Conservation (phyloP, 2,329 filamentous ascomycete genomes). For the Colletotrichum filicis region DNA sequence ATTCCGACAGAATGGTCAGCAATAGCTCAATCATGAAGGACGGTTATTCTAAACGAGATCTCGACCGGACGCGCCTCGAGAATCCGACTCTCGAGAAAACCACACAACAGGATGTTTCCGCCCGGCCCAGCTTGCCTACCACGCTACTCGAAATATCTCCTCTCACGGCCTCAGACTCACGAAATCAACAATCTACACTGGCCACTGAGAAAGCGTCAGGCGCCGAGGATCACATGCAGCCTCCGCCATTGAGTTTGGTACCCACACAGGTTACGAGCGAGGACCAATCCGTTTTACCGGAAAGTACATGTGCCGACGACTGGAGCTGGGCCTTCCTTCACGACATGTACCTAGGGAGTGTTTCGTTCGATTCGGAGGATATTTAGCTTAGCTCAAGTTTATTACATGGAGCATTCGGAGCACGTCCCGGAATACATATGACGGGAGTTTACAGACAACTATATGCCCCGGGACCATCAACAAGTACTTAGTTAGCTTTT, state of each 20-base stretch:
- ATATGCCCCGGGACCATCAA: not conserved
- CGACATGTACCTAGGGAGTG: slow-evolving; percentile 19
- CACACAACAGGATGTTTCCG: not conserved
- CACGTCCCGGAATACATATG: too few species aligned
- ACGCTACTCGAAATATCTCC: not conserved
- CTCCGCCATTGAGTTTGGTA: not conserved
- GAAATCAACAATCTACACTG: not conserved
- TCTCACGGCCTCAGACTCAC: not conserved
- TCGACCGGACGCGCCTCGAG: not conserved
- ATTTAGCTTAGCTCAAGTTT: not conserved
- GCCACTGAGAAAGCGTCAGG: slow-evolving; percentile 6
- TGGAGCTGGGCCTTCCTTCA: slow-evolving; percentile 22
- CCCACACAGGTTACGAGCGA: not conserved
- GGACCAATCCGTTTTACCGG: not conserved
- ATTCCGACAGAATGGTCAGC: slow-evolving; percentile 52
- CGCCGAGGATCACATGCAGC: not conserved
- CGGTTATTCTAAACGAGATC: slow-evolving; percentile 33
- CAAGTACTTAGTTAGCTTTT: too few species aligned
- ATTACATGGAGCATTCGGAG: not conserved
- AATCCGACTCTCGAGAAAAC: not conserved
- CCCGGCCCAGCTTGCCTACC: not conserved
- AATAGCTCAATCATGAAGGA: slow-evolving; percentile 53
- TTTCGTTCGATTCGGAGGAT: not conserved
- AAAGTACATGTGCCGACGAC: not conserved
- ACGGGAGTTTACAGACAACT: not conserved